These are phyloP conservation scores for Cryptomeria japonica DNA, from an alignment of 75 land plant species.

Conservation along the genomic window DNA sequence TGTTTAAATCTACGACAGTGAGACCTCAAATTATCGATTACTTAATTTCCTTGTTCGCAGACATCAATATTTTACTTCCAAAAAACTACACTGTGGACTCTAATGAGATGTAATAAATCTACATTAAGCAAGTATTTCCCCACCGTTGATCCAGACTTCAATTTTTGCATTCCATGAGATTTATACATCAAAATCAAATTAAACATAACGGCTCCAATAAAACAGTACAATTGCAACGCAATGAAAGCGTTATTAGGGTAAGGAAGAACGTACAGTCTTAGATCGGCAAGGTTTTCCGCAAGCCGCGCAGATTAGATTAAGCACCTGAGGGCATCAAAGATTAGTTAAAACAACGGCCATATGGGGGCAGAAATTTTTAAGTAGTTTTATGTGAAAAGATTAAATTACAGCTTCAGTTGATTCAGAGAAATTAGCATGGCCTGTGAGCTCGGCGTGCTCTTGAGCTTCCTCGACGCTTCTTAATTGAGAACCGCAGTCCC, in stretches of 20 bases:
- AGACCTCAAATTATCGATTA: not conserved
- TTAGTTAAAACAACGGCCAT: not conserved
- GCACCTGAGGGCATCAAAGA: constrained; percentile 32
- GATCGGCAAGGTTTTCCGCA: constrained; percentile 98
- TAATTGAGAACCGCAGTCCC: constrained; percentile 77
- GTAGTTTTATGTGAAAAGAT: not conserved
- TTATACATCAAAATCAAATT: not conserved
- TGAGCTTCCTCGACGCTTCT: constrained; percentile 91
- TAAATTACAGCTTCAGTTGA: constrained; percentile 78
- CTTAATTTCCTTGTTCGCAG: not conserved
- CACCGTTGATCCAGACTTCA: not conserved
- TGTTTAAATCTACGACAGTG: not conserved
- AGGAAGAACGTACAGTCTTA: constrained; percentile 52
- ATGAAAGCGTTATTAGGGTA: not conserved
- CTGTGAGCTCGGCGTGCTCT: constrained; percentile 90
- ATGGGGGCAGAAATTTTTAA: not conserved
- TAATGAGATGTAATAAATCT: not conserved
- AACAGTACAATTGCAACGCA: not conserved
- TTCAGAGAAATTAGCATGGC: constrained; percentile 85
- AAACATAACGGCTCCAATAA: not conserved
- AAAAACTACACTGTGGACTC: not conserved
- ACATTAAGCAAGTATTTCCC: not conserved
- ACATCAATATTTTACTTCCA: too few species aligned
- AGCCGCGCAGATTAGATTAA: constrained; percentile 80
- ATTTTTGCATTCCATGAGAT: not conserved